Evolutionary conservation across 371 early-diverging fungal genomes (phyloP), one percentile per base, ranked within the genome.

Genomic region (Massospora cicadina): DNA sequence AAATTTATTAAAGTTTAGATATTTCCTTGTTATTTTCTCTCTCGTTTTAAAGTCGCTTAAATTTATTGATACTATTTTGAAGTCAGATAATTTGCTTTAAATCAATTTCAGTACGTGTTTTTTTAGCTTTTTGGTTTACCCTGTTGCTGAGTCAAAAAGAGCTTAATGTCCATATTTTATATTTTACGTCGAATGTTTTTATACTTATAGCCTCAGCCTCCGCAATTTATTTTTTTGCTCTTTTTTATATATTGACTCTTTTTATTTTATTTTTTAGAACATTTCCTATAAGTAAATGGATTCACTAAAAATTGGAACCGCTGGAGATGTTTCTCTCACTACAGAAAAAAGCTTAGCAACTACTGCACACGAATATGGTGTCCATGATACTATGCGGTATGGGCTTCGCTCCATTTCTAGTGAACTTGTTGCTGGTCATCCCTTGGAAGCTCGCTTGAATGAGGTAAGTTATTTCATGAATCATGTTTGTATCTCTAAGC

Each of bases 371-470:
- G 73, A 78, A 32, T 83, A 81, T 65, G 91, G 89, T 59, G 83
- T 88, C 32, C 88, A 89, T 68, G 93, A 93, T 74, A 80, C 90
- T 53, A 70, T 95, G 64, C 82, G 91, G 58, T 77, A 87, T 66
- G 96, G 96, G 57, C 75, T 85, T 66, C 74, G 79, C 65, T 81
- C 83, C 58, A 82, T 91, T 63, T 77, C 84, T 25, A 72, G 74
- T 24, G 85, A 90, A 53, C 75, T 90, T 60, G 66, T 80, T 30
- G 72, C 79, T 12, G 77, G 79, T 56, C 93, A 93, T 74, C 89
- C 91, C 25, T 77, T 95, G 1, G 91, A 93, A 74, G 71, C 77
- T 61, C 79, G 83, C 60, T 77, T 91, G 53, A 71, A 74, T 27
- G 70, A 85, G 66, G 87, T 86, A 79, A n/a, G 33, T 26, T 43